Conservation (phyloP, 2,329 filamentous ascomycete species). For the Mariannaea elegans region DNA sequence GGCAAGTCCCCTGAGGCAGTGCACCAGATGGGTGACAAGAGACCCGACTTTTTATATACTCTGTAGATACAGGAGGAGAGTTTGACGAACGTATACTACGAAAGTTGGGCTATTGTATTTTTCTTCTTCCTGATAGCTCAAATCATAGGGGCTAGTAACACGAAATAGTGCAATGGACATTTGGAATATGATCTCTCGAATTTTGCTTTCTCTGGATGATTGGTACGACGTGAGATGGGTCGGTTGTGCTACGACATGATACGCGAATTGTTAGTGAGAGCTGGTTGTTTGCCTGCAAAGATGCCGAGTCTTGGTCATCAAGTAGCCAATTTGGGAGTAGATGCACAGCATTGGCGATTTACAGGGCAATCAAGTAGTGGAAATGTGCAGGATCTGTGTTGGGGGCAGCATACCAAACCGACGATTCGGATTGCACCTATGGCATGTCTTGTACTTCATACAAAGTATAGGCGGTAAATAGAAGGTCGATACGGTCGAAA, state of each 20-base stretch:
- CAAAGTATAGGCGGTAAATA: too few species aligned
- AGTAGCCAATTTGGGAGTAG: too few species aligned
- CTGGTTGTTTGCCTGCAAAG: not conserved
- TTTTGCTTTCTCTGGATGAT: slow-evolving; percentile 1
- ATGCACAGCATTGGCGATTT: too few species aligned
- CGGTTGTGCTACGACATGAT: slow-evolving; percentile 1
- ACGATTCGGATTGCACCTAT: too few species aligned
- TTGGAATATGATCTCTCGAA: slow-evolving; percentile 2
- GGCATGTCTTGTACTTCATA: too few species aligned
- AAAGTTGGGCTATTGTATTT: not conserved
- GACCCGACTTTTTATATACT: slow-evolving; percentile 77
- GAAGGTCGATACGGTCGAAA: too few species aligned
- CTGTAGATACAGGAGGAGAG: slow-evolving; percentile 47
- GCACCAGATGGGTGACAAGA: slow-evolving; percentile 72
- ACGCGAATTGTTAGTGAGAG: not conserved
- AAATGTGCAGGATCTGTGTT: too few species aligned
- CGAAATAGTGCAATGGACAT: slow-evolving; percentile 12
- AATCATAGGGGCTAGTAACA: not conserved
- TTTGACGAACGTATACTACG: not conserved
- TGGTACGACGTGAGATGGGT: slow-evolving; percentile 2
- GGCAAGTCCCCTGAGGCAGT: slow-evolving; percentile 72
- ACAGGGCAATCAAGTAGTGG: not conserved
- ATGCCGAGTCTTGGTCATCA: not conserved
- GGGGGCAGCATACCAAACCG: too few species aligned
- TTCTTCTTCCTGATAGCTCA: not conserved